Conservation (phyloP, 768 basidiomycete genomes). For the Tricholoma flavovirens region DNA sequence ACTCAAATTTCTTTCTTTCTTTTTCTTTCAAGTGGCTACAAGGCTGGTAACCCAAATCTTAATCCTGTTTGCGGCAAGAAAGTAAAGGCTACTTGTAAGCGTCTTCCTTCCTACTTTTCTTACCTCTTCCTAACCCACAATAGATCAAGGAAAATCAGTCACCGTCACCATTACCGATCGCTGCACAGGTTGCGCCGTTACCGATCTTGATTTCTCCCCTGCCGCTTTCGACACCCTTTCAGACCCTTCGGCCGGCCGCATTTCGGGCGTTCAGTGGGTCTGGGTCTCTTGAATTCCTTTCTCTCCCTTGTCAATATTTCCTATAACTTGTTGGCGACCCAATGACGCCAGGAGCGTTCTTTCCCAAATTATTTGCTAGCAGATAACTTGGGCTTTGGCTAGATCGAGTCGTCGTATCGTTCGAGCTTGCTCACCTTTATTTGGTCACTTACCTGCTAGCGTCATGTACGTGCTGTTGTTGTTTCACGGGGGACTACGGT, state of each 20-base stretch:
- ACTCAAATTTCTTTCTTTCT: no score
- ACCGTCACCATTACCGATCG: constrained; percentile 54
- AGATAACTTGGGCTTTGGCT: constrained; percentile 7
- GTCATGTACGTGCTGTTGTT: constrained; percentile 27
- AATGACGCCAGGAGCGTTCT: constrained; percentile 23
- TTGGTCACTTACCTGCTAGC: constrained; percentile 26
- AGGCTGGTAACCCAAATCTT: constrained; percentile 57
- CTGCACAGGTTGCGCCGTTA: constrained; percentile 47
- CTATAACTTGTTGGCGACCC: constrained; percentile 16
- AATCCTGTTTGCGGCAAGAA: constrained; percentile 66
- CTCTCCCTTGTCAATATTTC: constrained; percentile 4
- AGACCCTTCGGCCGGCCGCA: constrained; percentile 38
- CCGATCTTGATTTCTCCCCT: constrained; percentile 60
- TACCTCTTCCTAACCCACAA: constrained; percentile 2
- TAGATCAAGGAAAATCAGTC: constrained; percentile 49
- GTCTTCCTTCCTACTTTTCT: not conserved
- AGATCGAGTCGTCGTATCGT: constrained; percentile 6
- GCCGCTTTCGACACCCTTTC: constrained; percentile 50
- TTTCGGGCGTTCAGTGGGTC: constrained; percentile 44
- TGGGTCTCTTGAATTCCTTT: constrained; percentile 29
- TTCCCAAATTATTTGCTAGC: constrained; percentile 17
- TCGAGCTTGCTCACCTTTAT: constrained; percentile 24
- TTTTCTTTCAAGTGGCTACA: constrained; percentile 39
- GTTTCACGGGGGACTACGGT: constrained; percentile 6
- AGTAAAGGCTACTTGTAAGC: constrained; percentile 45